Evolutionary conservation across 192 early-diverging fungal genomes (phyloP).

Genomic region (Coemansia sp.): DNA sequence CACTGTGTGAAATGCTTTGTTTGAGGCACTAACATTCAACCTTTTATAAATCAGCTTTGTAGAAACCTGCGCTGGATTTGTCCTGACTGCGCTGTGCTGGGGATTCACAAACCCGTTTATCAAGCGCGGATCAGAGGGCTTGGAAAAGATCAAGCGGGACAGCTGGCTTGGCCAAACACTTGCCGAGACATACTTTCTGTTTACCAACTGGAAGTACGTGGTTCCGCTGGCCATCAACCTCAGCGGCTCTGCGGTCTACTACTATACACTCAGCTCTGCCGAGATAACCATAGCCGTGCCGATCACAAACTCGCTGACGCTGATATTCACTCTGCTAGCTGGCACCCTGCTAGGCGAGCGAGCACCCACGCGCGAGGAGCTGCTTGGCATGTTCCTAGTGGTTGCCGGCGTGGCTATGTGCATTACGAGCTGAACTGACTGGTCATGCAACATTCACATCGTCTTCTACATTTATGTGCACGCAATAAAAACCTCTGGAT

Average conservation of each 20-base stretch:
- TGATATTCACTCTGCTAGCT: slow-evolving; percentile 80
- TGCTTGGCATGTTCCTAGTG: slow-evolving; percentile 66
- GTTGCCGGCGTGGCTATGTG: slow-evolving; percentile 69
- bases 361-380: slow-evolving; percentile 58
- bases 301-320: slow-evolving; percentile 86
- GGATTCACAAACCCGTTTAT: slow-evolving; percentile 97
- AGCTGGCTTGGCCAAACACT: slow-evolving; percentile 58
- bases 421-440: slow-evolving; percentile 38
- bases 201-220: slow-evolving; percentile 88
- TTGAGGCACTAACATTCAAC: too few relatives aligned
- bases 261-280: slow-evolving; percentile 77
- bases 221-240: slow-evolving; percentile 85
- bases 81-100: slow-evolving; percentile 84
- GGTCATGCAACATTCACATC: slow-evolving; percentile 2
- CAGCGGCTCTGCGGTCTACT: slow-evolving; percentile 88
- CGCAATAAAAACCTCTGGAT: background rate
- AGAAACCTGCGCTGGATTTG: slow-evolving; percentile 50
- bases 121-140: slow-evolving; percentile 75
- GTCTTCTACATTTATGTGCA: too few relatives aligned
- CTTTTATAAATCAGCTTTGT: too few relatives aligned
- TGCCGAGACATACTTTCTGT: slow-evolving; percentile 70
- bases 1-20: slow-evolving; percentile 50
- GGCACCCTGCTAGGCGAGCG: slow-evolving; percentile 79
- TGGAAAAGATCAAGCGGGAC: slow-evolving; percentile 66
- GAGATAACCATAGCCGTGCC: slow-evolving; percentile 91